Percentiles rank a stretch among this genome's conserved stretches.
phyloP scores from a whole-genome alignment of 768 basidiomycete species.

The Tylopilus felleus region DNA sequence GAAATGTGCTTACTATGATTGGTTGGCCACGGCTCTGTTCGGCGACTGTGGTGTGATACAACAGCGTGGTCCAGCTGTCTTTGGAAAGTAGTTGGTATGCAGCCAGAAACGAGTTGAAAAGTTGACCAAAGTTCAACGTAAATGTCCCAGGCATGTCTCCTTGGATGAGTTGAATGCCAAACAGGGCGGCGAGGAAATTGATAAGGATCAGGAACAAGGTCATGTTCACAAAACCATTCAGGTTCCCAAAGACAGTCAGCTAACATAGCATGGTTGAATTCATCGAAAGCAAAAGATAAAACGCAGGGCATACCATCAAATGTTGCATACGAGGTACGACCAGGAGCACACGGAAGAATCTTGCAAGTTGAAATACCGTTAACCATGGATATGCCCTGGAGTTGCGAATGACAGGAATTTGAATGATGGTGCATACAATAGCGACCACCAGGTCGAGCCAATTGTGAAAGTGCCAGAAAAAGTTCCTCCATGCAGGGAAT shows the following conservation, averaged over 20 bases:
- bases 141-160: slow-evolving; percentile 62
- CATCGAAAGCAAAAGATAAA: slow-evolving; percentile 1
- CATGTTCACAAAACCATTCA: slow-evolving; percentile 90
- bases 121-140: slow-evolving; percentile 72
- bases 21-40: slow-evolving; percentile 67
- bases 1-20: slow-evolving; percentile 64
- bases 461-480: slow-evolving; percentile 61
- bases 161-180: slow-evolving; percentile 79
- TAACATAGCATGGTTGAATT: slow-evolving; percentile 28
- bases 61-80: slow-evolving; percentile 87
- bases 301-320: slow-evolving; percentile 52
- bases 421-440: slow-evolving; percentile 70
- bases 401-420: slow-evolving; percentile 71
- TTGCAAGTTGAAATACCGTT: slow-evolving; percentile 76
- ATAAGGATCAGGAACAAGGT: slow-evolving; percentile 82
- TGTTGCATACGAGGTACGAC: slow-evolving; percentile 88
- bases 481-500: slow-evolving; percentile 79
- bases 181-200: slow-evolving; percentile 81
- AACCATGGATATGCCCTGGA: slow-evolving; percentile 80
- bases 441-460: slow-evolving; percentile 76
- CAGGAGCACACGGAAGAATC: slow-evolving; percentile 92
- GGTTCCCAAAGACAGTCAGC: slow-evolving; percentile 87
- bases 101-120: slow-evolving; percentile 81
- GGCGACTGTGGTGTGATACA: slow-evolving; percentile 59
- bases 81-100: slow-evolving; percentile 89